These are phyloP conservation scores for Terfezia boudieri DNA, from an alignment of 495 filamentous ascomycete genomes.

Conservation along the genomic window DNA sequence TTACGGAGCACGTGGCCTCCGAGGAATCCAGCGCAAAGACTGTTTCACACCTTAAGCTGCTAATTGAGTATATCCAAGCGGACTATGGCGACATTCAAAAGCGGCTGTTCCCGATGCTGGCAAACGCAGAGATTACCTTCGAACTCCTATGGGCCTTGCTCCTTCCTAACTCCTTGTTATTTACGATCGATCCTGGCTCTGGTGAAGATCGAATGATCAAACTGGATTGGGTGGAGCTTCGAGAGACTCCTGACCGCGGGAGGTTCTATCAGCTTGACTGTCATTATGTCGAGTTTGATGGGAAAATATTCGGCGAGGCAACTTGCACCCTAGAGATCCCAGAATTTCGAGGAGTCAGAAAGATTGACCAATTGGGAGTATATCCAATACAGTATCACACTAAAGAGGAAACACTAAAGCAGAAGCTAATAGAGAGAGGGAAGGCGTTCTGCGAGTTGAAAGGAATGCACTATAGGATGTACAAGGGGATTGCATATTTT, in stretches of 20 bases:
- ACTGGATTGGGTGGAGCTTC: constrained; percentile 13
- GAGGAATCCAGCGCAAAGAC: neutral
- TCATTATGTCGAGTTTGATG: neutral
- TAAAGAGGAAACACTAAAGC: constrained; percentile 38
- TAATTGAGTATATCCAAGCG: constrained; percentile 23
- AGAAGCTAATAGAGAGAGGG: constrained; percentile 58
- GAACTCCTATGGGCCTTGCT: constrained; percentile 28
- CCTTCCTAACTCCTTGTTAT: constrained; percentile 22
- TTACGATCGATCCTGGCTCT: constrained; percentile 25
- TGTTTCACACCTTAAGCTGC: constrained; percentile 21
- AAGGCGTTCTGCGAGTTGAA: constrained; percentile 60
- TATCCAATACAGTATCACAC: constrained; percentile 75
- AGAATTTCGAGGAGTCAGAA: constrained; percentile 62
- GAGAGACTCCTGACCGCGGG: constrained; percentile 11
- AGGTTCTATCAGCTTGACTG: neutral
- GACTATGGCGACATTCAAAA: constrained; percentile 20
- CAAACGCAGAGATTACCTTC: constrained; percentile 25
- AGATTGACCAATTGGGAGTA: constrained; percentile 55
- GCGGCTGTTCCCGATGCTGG: constrained; percentile 22
- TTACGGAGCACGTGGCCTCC: constrained; percentile 1
- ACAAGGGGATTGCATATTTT: constrained; percentile 64
- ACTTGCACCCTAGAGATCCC: constrained; percentile 33
- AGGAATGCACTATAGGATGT: constrained; percentile 72
- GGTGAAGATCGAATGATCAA: constrained; percentile 20
- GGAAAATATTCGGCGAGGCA: neutral